Conservation (phyloP, 257 asterid species). For the Petunia secreta region DNA sequence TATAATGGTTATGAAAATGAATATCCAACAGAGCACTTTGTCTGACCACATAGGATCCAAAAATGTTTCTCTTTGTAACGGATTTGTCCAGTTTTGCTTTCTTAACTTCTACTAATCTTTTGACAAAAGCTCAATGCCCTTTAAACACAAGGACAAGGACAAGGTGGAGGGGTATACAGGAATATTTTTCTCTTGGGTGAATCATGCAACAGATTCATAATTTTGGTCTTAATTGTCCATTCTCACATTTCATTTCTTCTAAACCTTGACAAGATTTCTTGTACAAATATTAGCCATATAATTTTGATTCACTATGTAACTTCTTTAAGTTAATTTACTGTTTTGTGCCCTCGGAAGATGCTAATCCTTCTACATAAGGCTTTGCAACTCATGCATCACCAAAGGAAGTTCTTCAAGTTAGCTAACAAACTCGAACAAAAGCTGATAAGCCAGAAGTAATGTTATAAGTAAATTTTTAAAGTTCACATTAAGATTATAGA, state of each 20-base stretch:
- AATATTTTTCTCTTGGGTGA: background rate
- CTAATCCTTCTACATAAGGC: background rate
- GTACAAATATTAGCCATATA: background rate
- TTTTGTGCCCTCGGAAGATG: background rate
- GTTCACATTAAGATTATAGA: background rate
- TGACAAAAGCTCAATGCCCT: background rate
- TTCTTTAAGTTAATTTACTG: background rate
- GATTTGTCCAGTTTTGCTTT: constrained; percentile 6
- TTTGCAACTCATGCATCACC: background rate
- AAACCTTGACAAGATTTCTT: background rate
- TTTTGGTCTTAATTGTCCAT: background rate
- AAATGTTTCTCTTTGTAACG: background rate
- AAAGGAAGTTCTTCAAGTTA: background rate
- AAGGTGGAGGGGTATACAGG: constrained; percentile 3
- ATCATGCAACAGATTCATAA: background rate
- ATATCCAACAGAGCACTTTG: constrained; percentile 90
- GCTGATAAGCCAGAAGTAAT: background rate
- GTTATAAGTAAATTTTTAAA: background rate
- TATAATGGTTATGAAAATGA: constrained; percentile 89
- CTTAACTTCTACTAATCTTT: background rate
- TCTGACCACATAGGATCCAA: constrained; percentile 40
- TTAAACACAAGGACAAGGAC: background rate
- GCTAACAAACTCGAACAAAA: background rate
- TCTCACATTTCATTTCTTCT: constrained; percentile 1
- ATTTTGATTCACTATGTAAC: background rate